Evolutionary conservation across 345 rosid genomes (phyloP), one percentile per base, ranked within the genome.

Genomic region (Linum trigynum): DNA sequence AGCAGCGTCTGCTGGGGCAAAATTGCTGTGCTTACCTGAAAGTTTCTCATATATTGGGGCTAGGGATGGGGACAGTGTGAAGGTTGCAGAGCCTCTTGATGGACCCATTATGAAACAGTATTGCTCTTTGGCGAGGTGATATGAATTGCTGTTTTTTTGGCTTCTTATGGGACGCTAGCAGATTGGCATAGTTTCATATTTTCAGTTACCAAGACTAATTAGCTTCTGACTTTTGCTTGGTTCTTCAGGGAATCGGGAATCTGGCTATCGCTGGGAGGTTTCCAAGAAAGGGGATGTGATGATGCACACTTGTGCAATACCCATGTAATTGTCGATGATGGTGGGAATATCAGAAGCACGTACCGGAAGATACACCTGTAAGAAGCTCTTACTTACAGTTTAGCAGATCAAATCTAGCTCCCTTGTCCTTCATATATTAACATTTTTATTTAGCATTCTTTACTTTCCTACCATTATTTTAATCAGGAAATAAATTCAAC

Each of bases 211-310:
- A 23, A 23, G 6, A 42, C 32, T 12, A 14, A 64, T 3, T 15
- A 55, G 38, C 61, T 63, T 3, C 23, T 17, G 42, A n/a, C n/a
- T 61, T 55, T 37, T 39, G 6, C 41, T 55, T 11, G 50, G 48
- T 35, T 61, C 15, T 6, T 51, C 14, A 92, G 97, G 77, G 96
- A 90, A 35, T 80, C 87, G 12, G 76, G 78, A 17, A 82, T 92
- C 53, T 92, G 98, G 98, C 72, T 90, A 76, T 92, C 97, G 16
- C 94, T 92, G 66, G 96, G 96, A 62, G 97, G 97, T 38, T 92
- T 90, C 68, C 97, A 92, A 76, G 96, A 90, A 65, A 88, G 76
- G 78, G 94, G 96, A 65, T 68, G 50, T 57, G 90, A 87, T 67
- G 94, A 86, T 62, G 77, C 80, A 0, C 94, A 78, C 67, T 67